Evolutionary conservation across 2,329 filamentous ascomycete genomes (phyloP), one percentile per base, ranked within the genome.

Genomic region (Penicillium griseofulvum): DNA sequence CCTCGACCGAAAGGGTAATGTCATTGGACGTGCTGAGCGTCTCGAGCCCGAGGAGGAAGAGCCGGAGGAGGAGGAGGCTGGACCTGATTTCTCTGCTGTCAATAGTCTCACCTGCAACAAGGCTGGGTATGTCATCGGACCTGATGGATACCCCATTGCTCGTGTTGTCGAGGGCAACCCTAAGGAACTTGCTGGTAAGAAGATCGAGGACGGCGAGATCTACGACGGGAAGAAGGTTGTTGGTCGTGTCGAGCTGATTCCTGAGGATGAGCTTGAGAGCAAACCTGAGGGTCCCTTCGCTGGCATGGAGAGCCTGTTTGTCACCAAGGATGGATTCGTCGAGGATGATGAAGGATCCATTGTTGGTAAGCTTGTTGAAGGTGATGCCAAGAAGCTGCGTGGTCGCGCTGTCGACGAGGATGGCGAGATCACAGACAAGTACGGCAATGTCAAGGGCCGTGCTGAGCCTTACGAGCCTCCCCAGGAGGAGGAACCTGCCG

Each of bases 341-440:
- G 80, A 96, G 79, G 81, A 96, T 84, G 71, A 87, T 81, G 81
- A 96, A 81, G 89, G 88, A 34, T 85, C 89, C 59, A 80, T 88
- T 24, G 88, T 94, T 45, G 90, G 90, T 22, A 80, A 87, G 39
- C 81, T 93, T 37, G 78, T 82, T 4, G 83, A 85, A 44, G 90
- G 90, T 3, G 88, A 95, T 52, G 71, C 81, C 34, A 91, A 90
- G 80, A 78, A 80, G 49, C 81, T 95, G 1, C 83, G 87, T 36
- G 90, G 90, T 16, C 87, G 89, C 44, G 67, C 79, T 9, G 90
- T 94, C 17, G 90, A 94, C 54, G 87, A 90, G 58, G 90, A 95
- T 60, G 90, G 90, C 36, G 90, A 94, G 54, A 85, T 95, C 31
- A 80, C 89, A 53, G 90, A 94, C 77, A 86, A 85, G 71, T 91